A percentile compares a stretch with the other conserved stretches of the same genome.
phyloP scores from a whole-genome alignment of 345 rosid species.

The Pugionium cornutum region DNA sequence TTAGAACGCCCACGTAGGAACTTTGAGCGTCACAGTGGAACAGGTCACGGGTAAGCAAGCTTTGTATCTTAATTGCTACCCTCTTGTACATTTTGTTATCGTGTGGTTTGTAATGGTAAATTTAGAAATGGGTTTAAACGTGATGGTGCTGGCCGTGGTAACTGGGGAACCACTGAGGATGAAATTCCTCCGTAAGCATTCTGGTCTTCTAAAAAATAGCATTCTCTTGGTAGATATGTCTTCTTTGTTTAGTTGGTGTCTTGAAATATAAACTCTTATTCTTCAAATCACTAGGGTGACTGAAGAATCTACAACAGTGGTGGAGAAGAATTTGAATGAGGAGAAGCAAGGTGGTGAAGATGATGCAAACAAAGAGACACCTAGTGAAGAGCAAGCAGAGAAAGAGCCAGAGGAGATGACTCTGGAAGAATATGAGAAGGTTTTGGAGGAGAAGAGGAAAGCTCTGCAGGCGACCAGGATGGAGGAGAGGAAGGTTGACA shows the following conservation, averaged over 20 bases:
- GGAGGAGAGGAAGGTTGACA: conserved; percentile 69
- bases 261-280: not conserved
- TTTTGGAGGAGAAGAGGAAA: conserved; percentile 69
- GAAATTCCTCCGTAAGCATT: conserved; percentile 68
- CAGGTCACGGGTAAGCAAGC: conserved; percentile 75
- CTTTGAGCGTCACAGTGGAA: conserved; percentile 83
- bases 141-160: conserved; percentile 87
- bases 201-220: not conserved
- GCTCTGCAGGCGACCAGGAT: conserved; percentile 53
- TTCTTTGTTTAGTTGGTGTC: not conserved
- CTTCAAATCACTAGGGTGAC: conserved; percentile 49
- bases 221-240: not conserved
- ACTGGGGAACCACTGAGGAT: conserved; percentile 81
- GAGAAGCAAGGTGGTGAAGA: conserved; percentile 71
- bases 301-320: conserved; percentile 56
- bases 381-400: conserved; percentile 40
- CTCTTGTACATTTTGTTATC: not conserved
- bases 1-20: conserved; percentile 65
- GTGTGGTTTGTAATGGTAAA: not conserved
- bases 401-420: conserved; percentile 76
- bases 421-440: conserved; percentile 82
- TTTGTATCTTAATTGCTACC: not conserved
- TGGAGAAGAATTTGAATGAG: conserved; percentile 49
- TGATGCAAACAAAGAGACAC: conserved; percentile 51
- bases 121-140: conserved; percentile 73